A percentile compares a stretch with the other conserved stretches of the same genome.
These are phyloP conservation scores for Cicer judaicum DNA, from an alignment of 306 rosid species.

Conservation along the genomic window DNA sequence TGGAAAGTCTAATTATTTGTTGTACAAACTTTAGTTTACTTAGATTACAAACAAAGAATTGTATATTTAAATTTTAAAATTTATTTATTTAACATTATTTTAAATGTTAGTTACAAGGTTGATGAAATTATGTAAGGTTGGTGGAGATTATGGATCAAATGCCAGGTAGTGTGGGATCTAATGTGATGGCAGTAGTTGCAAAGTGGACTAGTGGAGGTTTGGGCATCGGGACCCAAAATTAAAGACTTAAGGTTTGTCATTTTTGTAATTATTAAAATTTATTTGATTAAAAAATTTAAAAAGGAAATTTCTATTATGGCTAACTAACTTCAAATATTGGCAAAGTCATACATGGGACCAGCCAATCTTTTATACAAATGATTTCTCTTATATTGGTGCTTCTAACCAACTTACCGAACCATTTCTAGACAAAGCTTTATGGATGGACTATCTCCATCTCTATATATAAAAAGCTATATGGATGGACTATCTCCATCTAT, in stretches of 20 bases:
- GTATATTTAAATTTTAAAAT: no score
- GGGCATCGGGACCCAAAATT: constrained; percentile 38
- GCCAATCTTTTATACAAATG: constrained; percentile 26
- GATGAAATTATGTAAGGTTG: constrained; percentile 32
- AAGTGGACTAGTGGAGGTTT: constrained; percentile 2
- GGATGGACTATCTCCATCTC: no score
- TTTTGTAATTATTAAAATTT: constrained; percentile 27
- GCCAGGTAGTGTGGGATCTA: constrained; percentile 47
- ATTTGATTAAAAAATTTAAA: background rate
- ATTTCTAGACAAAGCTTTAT: background rate
- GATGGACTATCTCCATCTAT: no score
- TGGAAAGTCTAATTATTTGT: no score
- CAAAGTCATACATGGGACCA: constrained; percentile 39
- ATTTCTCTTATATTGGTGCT: constrained; percentile 31
- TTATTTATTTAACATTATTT: background rate
- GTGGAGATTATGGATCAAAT: constrained; percentile 44
- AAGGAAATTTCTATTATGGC: constrained; percentile 41
- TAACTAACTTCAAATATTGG: constrained; percentile 45
- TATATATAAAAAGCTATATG: no score
- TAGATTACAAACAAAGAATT: no score
- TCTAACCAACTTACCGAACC: constrained; percentile 41
- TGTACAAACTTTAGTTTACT: no score
- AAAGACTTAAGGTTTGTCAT: constrained; percentile 20
- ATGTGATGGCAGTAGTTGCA: constrained; percentile 46
- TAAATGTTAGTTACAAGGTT: background rate